Base-by-base conservation (phyloP, 2,329 filamentous ascomycete species). In the Pezicula neosporulosa region DNA sequence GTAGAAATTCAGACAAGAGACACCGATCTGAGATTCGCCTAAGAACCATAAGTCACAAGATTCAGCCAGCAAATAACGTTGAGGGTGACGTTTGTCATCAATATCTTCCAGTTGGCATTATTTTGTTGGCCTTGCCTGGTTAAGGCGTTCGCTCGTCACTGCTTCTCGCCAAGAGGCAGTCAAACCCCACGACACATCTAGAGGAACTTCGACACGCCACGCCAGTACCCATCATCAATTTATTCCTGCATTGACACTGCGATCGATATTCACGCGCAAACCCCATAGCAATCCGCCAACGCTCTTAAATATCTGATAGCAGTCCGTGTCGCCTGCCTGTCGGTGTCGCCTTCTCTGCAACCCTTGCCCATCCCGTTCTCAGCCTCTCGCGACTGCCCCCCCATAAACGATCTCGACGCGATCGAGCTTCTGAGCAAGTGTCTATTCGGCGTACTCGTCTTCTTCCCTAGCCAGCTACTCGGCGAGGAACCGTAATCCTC, bases 401-500 rank as follows among this genome's bases (percentile, higher is more conserved):
- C 52, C 48, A 47, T 49, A 43, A 21, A 27, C 43, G 51, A 49
- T 52, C 51, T 59, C 56, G 49, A 61, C 59, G 56, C 59, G 56
- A 51, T 59, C 56, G 48, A 63, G 50, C 48, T 49, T 49, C 36
- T 28, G 10, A 18, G n/a, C 19, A 18, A 8, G 28, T 39, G 42
- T 19, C 44, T 18, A 6, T 12, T n/a, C 16, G 28, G 24, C 24
- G 42, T 35, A 10, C 7, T 28, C 21, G 15, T 37, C 21, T 37
- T 19, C 35, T 47, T 12, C 19, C n/a, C 10, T 13, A 24, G 12
- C 18, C 19, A 47, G 15, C 35, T n/a, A 19, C 33, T 55, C 60
- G 56, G 58, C 56, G 64, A 63, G 60, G 56, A 57, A 48, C 36
- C 50, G 33, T 58, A 61, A 58, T 64, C 62, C 58, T 62, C 62